A percentile compares a stretch with the other conserved stretches of the same genome.
These are phyloP conservation scores for Lactarius deliciosus DNA, from an alignment of 768 basidiomycete species.

Conservation along the genomic window DNA sequence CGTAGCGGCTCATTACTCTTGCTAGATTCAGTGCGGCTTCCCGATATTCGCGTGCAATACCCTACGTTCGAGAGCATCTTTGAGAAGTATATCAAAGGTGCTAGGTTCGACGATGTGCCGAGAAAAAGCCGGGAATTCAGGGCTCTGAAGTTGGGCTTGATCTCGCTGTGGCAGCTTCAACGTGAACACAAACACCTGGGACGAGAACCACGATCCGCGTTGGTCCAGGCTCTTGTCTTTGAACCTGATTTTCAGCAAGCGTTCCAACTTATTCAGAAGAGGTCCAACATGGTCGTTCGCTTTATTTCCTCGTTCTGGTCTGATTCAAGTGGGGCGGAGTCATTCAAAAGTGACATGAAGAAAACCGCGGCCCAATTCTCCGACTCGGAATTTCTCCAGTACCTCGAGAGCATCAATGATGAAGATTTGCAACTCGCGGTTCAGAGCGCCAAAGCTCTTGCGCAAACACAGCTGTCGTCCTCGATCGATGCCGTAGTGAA, in stretches of 20 bases:
- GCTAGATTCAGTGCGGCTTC: neutral
- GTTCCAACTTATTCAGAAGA: neutral
- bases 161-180: constrained; percentile 3
- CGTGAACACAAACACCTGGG: neutral
- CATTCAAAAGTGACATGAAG: constrained; percentile 15
- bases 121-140: neutral
- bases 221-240: constrained; percentile 4
- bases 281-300: neutral
- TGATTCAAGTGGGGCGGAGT: neutral
- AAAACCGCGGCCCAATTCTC: neutral
- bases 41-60: neutral
- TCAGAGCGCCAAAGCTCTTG: neutral
- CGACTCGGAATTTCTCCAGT: constrained; percentile 19
- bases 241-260: neutral
- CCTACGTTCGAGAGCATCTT: neutral
- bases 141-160: neutral
- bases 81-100: neutral
- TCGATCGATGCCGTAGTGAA: constrained; percentile 10
- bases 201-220: neutral
- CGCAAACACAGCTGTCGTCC: constrained; percentile 3
- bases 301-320: neutral
- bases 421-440: constrained; percentile 8
- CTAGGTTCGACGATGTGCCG: neutral
- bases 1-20: neutral
- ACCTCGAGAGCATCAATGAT: constrained; percentile 4